Conservation (phyloP, 768 basidiomycete species). For the Pleurotus cornucopiae region DNA sequence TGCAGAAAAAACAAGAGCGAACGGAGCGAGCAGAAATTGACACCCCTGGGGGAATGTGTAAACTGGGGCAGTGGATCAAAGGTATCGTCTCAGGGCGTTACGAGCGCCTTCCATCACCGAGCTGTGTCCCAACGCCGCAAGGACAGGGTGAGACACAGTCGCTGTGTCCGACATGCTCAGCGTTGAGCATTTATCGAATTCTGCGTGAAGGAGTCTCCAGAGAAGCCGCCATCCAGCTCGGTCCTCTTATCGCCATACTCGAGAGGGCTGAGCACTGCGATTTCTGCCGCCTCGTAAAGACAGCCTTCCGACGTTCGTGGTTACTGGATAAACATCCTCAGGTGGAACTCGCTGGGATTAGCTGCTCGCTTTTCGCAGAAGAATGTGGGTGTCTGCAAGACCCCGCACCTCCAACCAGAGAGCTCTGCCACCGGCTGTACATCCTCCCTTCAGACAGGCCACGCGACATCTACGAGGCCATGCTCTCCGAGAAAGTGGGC, state of each 20-base stretch:
- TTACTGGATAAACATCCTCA: not conserved
- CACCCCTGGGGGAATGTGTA: too few relatives aligned
- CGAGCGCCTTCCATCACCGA: not conserved
- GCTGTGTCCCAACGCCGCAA: not conserved
- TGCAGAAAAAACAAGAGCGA: too few relatives aligned
- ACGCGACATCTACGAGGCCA: not conserved
- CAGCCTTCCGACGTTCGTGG: not conserved
- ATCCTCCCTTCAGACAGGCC: not conserved
- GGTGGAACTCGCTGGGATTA: not conserved
- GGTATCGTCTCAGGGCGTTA: too few relatives aligned
- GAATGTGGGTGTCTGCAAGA: constrained; percentile 2
- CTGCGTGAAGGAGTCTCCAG: not conserved
- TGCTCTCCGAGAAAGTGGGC: not conserved
- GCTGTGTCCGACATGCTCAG: constrained; percentile 1
- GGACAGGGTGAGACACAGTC: too few relatives aligned
- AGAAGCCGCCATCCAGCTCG: not conserved
- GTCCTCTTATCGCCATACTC: not conserved
- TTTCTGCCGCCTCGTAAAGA: not conserved
- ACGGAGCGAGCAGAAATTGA: too few relatives aligned
- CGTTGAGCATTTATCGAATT: not conserved
- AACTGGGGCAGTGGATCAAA: too few relatives aligned
- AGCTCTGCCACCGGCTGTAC: not conserved
- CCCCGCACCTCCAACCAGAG: not conserved
- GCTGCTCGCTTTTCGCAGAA: constrained; percentile 1
- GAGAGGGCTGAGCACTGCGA: not conserved